phyloP scores from a whole-genome alignment of 148 eudicot genomes.

The Fagopyrum esculentum region DNA sequence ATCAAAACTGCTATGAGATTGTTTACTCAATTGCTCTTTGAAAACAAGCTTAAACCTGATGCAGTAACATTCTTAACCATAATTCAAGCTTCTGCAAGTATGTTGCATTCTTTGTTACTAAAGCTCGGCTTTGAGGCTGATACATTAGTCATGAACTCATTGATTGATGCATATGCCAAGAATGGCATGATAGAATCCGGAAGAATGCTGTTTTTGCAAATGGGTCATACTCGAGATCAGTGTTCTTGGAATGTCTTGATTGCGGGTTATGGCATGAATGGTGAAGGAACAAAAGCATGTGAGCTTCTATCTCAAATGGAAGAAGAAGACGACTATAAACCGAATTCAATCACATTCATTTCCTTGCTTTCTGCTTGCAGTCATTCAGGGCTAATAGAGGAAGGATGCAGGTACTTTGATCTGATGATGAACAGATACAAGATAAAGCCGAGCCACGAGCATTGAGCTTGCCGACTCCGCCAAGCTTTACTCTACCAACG shows the following conservation, averaged over 20 bases:
- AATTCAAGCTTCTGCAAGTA: constrained; percentile 26
- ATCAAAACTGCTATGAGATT: constrained; percentile 14
- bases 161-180: constrained; percentile 38
- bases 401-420: constrained; percentile 30
- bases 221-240: constrained; percentile 28
- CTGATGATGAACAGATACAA: constrained; percentile 26
- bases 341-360: constrained; percentile 36
- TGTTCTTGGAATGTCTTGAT: constrained; percentile 46
- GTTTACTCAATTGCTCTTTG: constrained; percentile 26
- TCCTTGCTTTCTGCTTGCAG: constrained; percentile 32
- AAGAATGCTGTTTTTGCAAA: constrained; percentile 21
- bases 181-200: constrained; percentile 26
- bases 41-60: constrained; percentile 22
- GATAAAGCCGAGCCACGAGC: constrained; percentile 30
- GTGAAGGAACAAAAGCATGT: constrained; percentile 31
- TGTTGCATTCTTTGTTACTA: constrained; percentile 21
- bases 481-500: constrained; percentile 69
- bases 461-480: constrained; percentile 66
- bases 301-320: constrained; percentile 25
- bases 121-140: constrained; percentile 31
- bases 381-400: constrained; percentile 32
- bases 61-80: constrained; percentile 25
- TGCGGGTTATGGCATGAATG: constrained; percentile 36
- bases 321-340: constrained; percentile 25
- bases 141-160: constrained; percentile 24